Percentiles rank a stretch among this genome's conserved stretches.
Evolutionary conservation across 202 grass and related monocot species (phyloP).

Genomic region (Carex sylvatica): DNA sequence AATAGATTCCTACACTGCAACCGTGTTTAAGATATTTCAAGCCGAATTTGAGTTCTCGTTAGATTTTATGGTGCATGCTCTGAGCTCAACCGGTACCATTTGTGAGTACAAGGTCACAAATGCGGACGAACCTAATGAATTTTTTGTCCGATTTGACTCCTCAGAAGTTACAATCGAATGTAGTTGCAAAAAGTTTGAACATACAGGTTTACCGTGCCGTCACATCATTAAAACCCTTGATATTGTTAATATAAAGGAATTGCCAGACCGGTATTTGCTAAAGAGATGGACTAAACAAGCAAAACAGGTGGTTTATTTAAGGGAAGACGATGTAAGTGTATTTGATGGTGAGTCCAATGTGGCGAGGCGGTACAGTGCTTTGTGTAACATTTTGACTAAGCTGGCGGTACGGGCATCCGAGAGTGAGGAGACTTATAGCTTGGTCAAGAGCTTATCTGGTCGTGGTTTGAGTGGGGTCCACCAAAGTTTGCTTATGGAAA

Average conservation of each 20-base stretch:
- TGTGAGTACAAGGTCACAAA: slow-evolving; percentile 32
- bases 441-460: slow-evolving; percentile 33
- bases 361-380: slow-evolving; percentile 29
- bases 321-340: slow-evolving; percentile 17
- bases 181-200: slow-evolving; percentile 44
- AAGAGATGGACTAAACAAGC: slow-evolving; percentile 42
- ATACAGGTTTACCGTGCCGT: slow-evolving; percentile 30
- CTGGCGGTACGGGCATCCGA: slow-evolving; percentile 34
- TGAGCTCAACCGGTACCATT: slow-evolving; percentile 2
- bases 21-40: slow-evolving; percentile 34
- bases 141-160: slow-evolving; percentile 30
- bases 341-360: slow-evolving; percentile 21
- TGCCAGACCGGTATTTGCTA: slow-evolving; percentile 32
- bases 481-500: slow-evolving; percentile 13
- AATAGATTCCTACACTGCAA: slow-evolving; percentile 30
- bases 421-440: slow-evolving; percentile 32
- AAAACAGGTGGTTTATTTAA: slow-evolving; percentile 14
- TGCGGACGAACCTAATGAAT: slow-evolving; percentile 32
- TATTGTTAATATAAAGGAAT: slow-evolving; percentile 46
- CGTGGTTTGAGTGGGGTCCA: slow-evolving; percentile 24
- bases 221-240: slow-evolving; percentile 46
- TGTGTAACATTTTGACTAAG: slow-evolving; percentile 44
- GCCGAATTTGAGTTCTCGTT: slow-evolving; percentile 43
- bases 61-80: slow-evolving; percentile 36
- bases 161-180: slow-evolving; percentile 35